A percentile compares a stretch with the other conserved stretches of the same genome.
Conservation (phyloP, 2,329 filamentous ascomycete species). For the Coleophoma eucalyptorum region DNA sequence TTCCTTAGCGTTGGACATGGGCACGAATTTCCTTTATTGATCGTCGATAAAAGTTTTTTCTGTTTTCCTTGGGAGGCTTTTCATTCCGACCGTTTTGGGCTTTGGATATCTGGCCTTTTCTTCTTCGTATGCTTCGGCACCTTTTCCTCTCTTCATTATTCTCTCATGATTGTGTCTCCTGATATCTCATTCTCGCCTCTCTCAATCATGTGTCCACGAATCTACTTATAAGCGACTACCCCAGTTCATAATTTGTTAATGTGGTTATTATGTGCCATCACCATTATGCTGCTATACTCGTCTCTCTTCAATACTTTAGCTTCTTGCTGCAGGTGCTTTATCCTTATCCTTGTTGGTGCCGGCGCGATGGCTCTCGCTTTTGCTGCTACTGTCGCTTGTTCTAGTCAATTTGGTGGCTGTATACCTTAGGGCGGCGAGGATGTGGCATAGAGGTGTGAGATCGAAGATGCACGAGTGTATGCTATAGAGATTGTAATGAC, state of each 20-base stretch:
- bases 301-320: too few species aligned
- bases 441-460: too few species aligned
- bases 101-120: constrained; percentile 11
- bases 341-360: too few species aligned
- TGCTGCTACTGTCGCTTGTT: too few species aligned
- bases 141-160: constrained; percentile 5
- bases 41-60: constrained; percentile 22
- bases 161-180: constrained; percentile 21
- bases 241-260: constrained; percentile 4
- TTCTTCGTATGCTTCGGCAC: background rate
- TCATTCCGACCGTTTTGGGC: constrained; percentile 9
- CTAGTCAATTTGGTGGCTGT: too few species aligned
- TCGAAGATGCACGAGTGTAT: too few species aligned
- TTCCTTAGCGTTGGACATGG: constrained; percentile 25
- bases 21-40: constrained; percentile 16
- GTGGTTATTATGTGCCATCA: background rate
- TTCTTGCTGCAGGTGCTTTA: too few species aligned
- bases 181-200: constrained; percentile 10
- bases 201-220: constrained; percentile 29
- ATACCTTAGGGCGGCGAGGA: too few species aligned
- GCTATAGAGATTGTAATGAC: too few species aligned
- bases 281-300: too few species aligned
- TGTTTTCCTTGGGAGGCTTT: constrained; percentile 21
- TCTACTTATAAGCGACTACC: constrained; percentile 34
- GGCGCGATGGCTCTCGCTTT: too few species aligned